Percentiles rank a stretch among this genome's conserved stretches.
These are phyloP conservation scores for Fragaria ananassa DNA, from an alignment of 306 rosid genomes.

Conservation along the genomic window DNA sequence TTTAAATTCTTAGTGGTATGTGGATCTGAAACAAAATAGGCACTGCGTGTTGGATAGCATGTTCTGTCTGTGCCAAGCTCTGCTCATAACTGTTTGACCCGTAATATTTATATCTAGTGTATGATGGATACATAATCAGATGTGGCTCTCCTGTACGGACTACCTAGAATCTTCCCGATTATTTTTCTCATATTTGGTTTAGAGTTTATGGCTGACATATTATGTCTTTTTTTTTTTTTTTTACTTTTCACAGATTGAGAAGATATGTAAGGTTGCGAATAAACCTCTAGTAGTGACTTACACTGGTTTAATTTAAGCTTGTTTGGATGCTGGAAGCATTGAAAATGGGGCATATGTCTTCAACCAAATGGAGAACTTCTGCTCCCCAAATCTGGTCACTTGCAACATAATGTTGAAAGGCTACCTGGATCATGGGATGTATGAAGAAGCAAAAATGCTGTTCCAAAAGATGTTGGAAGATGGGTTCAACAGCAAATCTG, in stretches of 20 bases:
- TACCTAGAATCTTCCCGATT: not conserved
- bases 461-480: constrained; percentile 62
- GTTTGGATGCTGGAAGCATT: constrained; percentile 63
- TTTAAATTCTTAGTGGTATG: not conserved
- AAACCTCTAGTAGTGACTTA: constrained; percentile 93
- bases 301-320: constrained; percentile 91
- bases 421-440: constrained; percentile 67
- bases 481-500: constrained; percentile 37
- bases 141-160: not conserved
- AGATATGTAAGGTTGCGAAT: constrained; percentile 88
- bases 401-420: constrained; percentile 78
- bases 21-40: not conserved
- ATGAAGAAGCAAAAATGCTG: constrained; percentile 63
- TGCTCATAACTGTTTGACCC: not conserved
- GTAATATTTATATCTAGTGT: not conserved
- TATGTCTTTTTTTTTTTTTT: constrained; percentile 6
- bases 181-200: not conserved
- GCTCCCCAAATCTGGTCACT: constrained; percentile 88
- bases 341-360: constrained; percentile 65
- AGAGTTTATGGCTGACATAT: constrained; percentile 12
- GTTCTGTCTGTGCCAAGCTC: not conserved
- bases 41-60: not conserved
- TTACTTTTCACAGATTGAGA: constrained; percentile 64
- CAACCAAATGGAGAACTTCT: constrained; percentile 65
- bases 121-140: not conserved